phyloP scores from a whole-genome alignment of 345 rosid species.

The Odontarrhena argentea region DNA sequence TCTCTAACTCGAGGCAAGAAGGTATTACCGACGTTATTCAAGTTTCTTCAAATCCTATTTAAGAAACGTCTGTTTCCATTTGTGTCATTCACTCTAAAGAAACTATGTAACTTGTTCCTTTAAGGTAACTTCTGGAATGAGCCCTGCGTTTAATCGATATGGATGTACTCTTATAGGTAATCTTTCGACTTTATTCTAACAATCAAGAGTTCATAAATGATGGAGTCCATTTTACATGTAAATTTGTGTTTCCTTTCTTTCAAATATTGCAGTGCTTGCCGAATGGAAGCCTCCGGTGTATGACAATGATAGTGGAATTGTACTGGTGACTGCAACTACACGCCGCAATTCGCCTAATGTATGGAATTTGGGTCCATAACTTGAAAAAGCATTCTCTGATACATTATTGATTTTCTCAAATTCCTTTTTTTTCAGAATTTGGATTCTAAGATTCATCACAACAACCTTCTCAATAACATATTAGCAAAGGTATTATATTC shows the following conservation, averaged over 20 bases:
- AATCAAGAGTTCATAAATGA: not conserved
- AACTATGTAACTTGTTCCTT: slow-evolving; percentile 17
- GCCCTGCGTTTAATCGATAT: slow-evolving; percentile 85
- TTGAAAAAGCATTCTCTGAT: not conserved
- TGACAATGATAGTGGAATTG: slow-evolving; percentile 77
- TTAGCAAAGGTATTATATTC: slow-evolving; percentile 73
- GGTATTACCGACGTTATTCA: slow-evolving; percentile 39
- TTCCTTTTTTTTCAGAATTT: slow-evolving; percentile 54
- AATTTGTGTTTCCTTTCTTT: not conserved
- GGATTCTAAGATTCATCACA: slow-evolving; percentile 97
- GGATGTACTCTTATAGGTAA: slow-evolving; percentile 91
- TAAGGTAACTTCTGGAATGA: slow-evolving; percentile 95
- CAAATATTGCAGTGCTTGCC: slow-evolving; percentile 68
- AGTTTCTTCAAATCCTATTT: not conserved
- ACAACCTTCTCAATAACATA: slow-evolving; percentile 90
- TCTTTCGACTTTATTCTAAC: slow-evolving; percentile 15
- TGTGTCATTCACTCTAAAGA: not conserved
- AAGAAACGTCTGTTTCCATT: not conserved
- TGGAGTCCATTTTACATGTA: not conserved
- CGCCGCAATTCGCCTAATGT: slow-evolving; percentile 93
- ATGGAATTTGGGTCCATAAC: slow-evolving; percentile 31
- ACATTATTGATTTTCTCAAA: not conserved
- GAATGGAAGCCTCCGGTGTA: slow-evolving; percentile 99
- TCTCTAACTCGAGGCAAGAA: slow-evolving; percentile 89
- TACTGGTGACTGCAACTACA: slow-evolving; percentile 87